Conservation (phyloP, 257 asterid genomes). For the Primulina eburnea region DNA sequence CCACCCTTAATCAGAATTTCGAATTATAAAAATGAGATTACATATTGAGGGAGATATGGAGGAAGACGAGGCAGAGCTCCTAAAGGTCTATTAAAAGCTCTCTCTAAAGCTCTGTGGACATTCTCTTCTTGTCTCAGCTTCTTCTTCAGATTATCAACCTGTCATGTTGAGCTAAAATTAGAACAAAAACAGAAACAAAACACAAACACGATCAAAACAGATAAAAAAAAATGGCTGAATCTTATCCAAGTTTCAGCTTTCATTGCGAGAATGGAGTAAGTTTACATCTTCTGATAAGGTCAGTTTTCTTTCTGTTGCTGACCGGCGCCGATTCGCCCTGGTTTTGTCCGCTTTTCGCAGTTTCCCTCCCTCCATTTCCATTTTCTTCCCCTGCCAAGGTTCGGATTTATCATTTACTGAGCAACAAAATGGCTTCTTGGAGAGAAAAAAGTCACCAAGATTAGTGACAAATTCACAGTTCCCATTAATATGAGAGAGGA, state of each 20-base stretch:
- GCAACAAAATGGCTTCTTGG: neutral
- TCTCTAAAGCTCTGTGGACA: constrained; percentile 77
- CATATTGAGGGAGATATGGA: constrained; percentile 85
- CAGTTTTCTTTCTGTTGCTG: constrained; percentile 62
- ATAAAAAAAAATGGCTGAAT: neutral
- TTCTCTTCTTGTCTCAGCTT: constrained; percentile 80
- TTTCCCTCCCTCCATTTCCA: constrained; percentile 46
- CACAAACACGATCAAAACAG: neutral
- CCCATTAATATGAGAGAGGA: neutral
- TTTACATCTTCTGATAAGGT: constrained; percentile 75
- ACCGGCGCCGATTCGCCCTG: constrained; percentile 33
- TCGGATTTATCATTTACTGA: constrained; percentile 20
- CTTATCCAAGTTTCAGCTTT: neutral
- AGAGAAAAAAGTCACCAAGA: constrained; percentile 1
- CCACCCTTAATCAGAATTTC: neutral
- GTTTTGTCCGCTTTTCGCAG: constrained; percentile 35
- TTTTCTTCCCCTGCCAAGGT: constrained; percentile 53
- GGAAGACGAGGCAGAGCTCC: constrained; percentile 94
- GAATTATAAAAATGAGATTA: constrained; percentile 24
- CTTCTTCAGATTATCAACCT: constrained; percentile 93
- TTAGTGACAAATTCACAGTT: neutral
- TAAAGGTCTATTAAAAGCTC: constrained; percentile 80
- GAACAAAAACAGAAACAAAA: neutral
- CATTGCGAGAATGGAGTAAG: neutral
- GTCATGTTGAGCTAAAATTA: constrained; percentile 23